Percentiles rank a stretch among this genome's conserved stretches.
These are phyloP conservation scores for Rhexocercosporidium sp. DNA, from an alignment of 2,329 filamentous ascomycete species.

Conservation along the genomic window DNA sequence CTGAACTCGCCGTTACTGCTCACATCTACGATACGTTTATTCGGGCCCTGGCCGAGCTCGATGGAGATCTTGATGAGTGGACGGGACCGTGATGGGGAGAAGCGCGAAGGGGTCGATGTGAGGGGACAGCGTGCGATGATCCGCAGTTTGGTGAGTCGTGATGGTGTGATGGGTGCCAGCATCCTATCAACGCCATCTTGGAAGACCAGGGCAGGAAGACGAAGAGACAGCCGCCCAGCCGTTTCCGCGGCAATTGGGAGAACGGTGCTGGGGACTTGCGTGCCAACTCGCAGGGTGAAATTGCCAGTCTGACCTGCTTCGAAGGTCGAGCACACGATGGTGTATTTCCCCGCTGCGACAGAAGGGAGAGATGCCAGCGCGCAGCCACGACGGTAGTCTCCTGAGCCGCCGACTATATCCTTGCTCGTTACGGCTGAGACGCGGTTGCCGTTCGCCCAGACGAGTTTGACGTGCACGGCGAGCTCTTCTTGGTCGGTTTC, in stretches of 20 bases:
- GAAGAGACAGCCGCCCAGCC: constrained; percentile 72
- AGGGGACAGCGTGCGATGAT: constrained; percentile 31
- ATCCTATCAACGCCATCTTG: constrained; percentile 55
- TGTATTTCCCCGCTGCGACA: constrained; percentile 78
- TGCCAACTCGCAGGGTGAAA: constrained; percentile 78
- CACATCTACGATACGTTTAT: constrained; percentile 66
- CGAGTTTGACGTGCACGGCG: constrained; percentile 82
- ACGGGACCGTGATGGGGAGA: constrained; percentile 26
- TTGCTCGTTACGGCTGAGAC: constrained; percentile 71
- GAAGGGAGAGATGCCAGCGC: constrained; percentile 66
- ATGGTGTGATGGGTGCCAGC: constrained; percentile 37
- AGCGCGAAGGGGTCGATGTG: not conserved
- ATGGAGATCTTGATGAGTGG: constrained; percentile 72
- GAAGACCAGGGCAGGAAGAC: constrained; percentile 60
- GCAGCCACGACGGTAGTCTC: constrained; percentile 85
- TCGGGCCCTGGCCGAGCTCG: constrained; percentile 73
- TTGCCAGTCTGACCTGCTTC: constrained; percentile 76
- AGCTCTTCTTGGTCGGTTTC: constrained; percentile 70
- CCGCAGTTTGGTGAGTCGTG: constrained; percentile 34
- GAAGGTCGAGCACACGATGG: constrained; percentile 88
- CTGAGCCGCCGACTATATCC: constrained; percentile 81
- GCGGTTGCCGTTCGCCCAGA: constrained; percentile 77
- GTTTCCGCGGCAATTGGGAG: constrained; percentile 71
- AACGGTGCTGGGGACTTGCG: constrained; percentile 61
- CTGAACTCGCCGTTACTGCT: constrained; percentile 78